These are phyloP conservation scores for Apiospora marii DNA, from an alignment of 2,329 filamentous ascomycete genomes.

Conservation along the genomic window DNA sequence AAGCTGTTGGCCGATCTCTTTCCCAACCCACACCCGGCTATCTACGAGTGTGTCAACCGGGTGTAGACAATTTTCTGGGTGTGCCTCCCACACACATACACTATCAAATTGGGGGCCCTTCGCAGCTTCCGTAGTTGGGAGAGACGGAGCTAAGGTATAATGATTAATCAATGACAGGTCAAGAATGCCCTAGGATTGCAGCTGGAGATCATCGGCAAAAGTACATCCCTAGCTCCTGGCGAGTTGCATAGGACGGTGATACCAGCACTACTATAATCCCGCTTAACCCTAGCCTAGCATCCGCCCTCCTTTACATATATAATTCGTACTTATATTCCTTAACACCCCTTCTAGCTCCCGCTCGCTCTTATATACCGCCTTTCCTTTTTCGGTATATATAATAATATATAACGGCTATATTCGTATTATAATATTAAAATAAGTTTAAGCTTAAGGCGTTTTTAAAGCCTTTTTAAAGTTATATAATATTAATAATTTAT, in stretches of 20 bases:
- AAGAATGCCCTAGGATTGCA: slow-evolving; percentile 5
- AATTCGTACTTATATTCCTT: no score
- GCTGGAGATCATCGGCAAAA: not conserved
- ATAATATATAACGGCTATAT: no score
- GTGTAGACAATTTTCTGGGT: not conserved
- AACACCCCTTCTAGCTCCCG: no score
- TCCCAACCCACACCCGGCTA: not conserved
- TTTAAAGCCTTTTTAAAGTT: no score
- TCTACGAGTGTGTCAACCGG: not conserved
- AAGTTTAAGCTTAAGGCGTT: no score
- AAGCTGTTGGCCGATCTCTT: not conserved
- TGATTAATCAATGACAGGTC: not conserved
- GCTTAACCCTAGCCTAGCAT: not conserved
- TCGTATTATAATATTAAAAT: no score
- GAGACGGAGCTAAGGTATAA: not conserved
- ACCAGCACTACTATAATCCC: not conserved
- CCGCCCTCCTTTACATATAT: not conserved
- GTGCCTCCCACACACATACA: not conserved
- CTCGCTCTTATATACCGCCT: no score
- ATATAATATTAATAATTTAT: no score
- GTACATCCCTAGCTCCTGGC: slow-evolving; percentile 3
- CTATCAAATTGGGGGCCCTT: not conserved
- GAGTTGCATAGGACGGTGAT: not conserved
- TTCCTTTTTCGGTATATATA: no score
- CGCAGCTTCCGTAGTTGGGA: not conserved